Conservation (phyloP, 2,329 filamentous ascomycete genomes). For the Cercospora sesami region DNA sequence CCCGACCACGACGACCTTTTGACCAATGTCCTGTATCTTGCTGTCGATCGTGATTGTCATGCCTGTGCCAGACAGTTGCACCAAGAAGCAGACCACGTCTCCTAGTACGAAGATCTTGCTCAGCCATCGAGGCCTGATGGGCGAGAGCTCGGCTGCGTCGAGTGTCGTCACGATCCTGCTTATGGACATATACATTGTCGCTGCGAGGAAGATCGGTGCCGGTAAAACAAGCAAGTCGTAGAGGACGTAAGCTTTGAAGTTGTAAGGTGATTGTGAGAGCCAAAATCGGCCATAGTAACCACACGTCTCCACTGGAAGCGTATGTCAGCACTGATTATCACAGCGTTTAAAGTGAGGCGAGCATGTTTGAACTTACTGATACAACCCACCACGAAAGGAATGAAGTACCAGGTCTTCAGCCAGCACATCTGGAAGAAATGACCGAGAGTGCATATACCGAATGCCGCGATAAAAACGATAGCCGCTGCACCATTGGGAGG, state of each 20-base stretch:
- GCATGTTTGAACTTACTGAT: slow-evolving; percentile 36
- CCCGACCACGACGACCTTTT: slow-evolving; percentile 57
- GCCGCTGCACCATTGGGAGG: slow-evolving; percentile 26
- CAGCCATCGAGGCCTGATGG: slow-evolving; percentile 49
- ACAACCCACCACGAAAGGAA: slow-evolving; percentile 42
- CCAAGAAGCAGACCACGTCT: slow-evolving; percentile 55
- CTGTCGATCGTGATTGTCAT: slow-evolving; percentile 26
- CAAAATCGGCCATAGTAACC: slow-evolving; percentile 46
- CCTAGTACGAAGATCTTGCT: slow-evolving; percentile 58
- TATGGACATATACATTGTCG: slow-evolving; percentile 51
- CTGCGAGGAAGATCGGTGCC: slow-evolving; percentile 50
- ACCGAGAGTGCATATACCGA: slow-evolving; percentile 32
- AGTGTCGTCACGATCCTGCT: slow-evolving; percentile 40
- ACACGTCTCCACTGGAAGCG: slow-evolving; percentile 41
- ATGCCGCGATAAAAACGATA: slow-evolving; percentile 32
- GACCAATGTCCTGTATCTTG: slow-evolving; percentile 41
- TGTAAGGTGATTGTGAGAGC: slow-evolving; percentile 40
- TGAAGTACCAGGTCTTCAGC: slow-evolving; percentile 41
- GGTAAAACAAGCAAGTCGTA: slow-evolving; percentile 47
- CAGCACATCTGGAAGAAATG: slow-evolving; percentile 44
- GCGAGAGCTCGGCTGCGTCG: slow-evolving; percentile 35
- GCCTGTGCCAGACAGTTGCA: slow-evolving; percentile 52
- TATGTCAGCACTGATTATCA: neutral
- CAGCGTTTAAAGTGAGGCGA: neutral
- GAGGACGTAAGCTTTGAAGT: slow-evolving; percentile 44